Evolutionary conservation across 1,139 yeast genomes (phyloP), one percentile per base, ranked within the genome.

Genomic region (Torulaspora globosa): DNA sequence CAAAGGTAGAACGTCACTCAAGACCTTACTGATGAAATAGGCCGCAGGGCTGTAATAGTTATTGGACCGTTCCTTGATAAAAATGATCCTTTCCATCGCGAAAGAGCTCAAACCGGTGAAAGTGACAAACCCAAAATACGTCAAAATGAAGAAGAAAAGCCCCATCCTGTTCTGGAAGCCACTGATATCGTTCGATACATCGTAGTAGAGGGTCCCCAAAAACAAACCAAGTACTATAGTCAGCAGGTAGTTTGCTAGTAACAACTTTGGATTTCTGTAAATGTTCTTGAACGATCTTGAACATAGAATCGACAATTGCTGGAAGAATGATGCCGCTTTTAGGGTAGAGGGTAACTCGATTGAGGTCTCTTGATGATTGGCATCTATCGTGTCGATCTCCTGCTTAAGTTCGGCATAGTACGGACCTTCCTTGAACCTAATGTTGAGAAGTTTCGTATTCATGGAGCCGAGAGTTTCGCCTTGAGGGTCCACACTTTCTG

Each of bases 141-240:
- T 88, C 53, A 92, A 72, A 45, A 90, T 70, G 65, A 90, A 90
- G 73, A 92, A 90, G 67, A 92, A 92, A 51, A 92, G 72, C 0
- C 98, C 98, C 53, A 92, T 72, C 58, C 98, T 77, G 67, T 92
- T 92, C 65, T 92, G 98, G 72, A 92, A 92, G 0, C 98, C 98
- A 60, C 95, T 82, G 48, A 92, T 90, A 65, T 92, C 96, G 60
- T 89, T 84, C 36, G 82, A 73, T 19, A 90, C 81, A 58, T 88
- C 74, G 67, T 83, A 90, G 66, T 92, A 92, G 35, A 92, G 71
- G 45, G 80, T 79, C 0, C 97, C 97, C 68, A 96, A 84, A 66
- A 92, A 86, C 3, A 80, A 63, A 0, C 96, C 96, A 66, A 90
- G 79, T 14, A 82, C 60, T 7, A 87, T 68, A 0, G 96, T 84